Evolutionary conservation across 768 basidiomycete genomes (phyloP), one percentile per base, ranked within the genome.

Genomic region (Leccinum boreale): DNA sequence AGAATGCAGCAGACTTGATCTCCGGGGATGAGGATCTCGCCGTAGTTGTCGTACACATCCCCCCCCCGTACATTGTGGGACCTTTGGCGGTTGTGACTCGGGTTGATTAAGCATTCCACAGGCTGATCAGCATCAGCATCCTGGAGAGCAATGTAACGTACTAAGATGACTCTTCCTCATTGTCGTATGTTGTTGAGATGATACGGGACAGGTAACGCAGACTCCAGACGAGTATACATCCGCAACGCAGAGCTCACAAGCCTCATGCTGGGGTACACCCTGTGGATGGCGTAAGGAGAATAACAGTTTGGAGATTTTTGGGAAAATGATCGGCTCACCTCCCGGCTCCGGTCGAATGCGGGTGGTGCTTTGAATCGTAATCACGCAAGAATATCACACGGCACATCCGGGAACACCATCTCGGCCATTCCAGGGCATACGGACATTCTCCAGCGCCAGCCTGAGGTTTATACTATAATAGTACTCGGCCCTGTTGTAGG

Each of bases 311-410:
- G 10, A 7, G 1, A 21, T 35, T 19, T 64, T 64, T 23, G 56
- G 28, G 15, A 1, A 28, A 26, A 26, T 26, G 1, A 11, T 33
- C 0, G 7, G 15, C 3, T 36, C 53, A 10, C 19, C 0, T 10
- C 0, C 0, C n/a, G n/a, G n/a, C 0, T 10, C 0, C 0, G 9
- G 3, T 63, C 26, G 5, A 0, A 0, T 63, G 62, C n/a, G n/a
- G 0, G 0, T 63, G 62, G 7, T 60, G 58, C 31, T 14, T 3
- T 23, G 0, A 0, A 24, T 0, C 6, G 1, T 0, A 4, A 7
- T 1, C 1, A 1, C 58, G 58, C 12, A 60, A 64, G 4, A 60
- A 60, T 7, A 52, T 64, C 10, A 12, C 0, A 0, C 45, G 63
- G 0, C 62, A 64, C 3, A 4, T 60, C 0, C 26, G 24, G 0